Conservation (phyloP, 495 filamentous ascomycete species). For the Aspergillus kassunensis region DNA sequence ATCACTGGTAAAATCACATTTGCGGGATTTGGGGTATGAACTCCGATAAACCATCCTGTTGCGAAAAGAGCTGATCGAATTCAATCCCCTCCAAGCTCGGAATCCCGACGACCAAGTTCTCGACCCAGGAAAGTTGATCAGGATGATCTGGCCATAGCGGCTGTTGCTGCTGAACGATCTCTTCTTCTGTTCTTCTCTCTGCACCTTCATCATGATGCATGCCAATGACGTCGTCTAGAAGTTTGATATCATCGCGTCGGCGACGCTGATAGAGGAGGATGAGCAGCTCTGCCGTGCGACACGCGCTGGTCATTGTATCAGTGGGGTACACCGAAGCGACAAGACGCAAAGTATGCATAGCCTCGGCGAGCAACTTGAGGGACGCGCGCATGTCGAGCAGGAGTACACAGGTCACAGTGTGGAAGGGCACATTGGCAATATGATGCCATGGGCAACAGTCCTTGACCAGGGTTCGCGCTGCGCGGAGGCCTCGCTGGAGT, state of each 20-base stretch:
- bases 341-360: constrained; percentile 42
- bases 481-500: constrained; percentile 23
- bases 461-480: constrained; percentile 30
- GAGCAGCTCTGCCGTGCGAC: constrained; percentile 41
- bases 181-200: too few relatives aligned
- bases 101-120: too few relatives aligned
- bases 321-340: constrained; percentile 41
- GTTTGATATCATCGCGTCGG: constrained; percentile 19
- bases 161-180: too few relatives aligned
- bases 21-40: too few relatives aligned
- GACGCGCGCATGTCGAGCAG: constrained; percentile 45
- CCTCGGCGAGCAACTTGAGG: constrained; percentile 39
- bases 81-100: too few relatives aligned
- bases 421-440: constrained; percentile 49
- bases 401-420: constrained; percentile 47
- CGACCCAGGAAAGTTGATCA: too few relatives aligned
- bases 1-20: too few relatives aligned
- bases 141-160: too few relatives aligned
- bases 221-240: constrained; percentile 3
- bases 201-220: too few relatives aligned
- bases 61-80: too few relatives aligned
- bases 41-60: too few relatives aligned
- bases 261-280: constrained; percentile 36
- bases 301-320: constrained; percentile 43
- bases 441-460: constrained; percentile 49